A percentile compares a stretch with the other conserved stretches of the same genome.
phyloP scores from a whole-genome alignment of 805 yeast species.

The Cyberlindnera amylophila region DNA sequence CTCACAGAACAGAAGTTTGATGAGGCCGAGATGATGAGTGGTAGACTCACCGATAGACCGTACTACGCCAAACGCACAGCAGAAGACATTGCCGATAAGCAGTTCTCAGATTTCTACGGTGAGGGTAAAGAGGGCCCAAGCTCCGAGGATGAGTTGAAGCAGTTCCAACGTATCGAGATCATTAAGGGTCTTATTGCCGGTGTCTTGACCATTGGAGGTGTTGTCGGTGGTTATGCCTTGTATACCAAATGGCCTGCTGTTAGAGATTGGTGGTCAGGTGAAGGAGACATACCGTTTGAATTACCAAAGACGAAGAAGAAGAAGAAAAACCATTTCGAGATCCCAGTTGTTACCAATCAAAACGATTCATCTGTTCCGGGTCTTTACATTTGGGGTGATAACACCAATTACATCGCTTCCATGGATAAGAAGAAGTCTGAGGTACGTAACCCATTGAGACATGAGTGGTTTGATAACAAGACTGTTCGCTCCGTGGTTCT shows the following conservation, averaged over 20 bases:
- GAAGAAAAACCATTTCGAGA: conserved; percentile 23
- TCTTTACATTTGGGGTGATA: conserved; percentile 62
- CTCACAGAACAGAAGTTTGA: conserved; percentile 30
- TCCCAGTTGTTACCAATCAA: conserved; percentile 32
- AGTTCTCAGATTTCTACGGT: conserved; percentile 4
- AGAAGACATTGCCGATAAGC: background rate
- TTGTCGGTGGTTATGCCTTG: conserved; percentile 14
- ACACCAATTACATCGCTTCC: conserved; percentile 35
- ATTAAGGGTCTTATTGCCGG: conserved; percentile 19
- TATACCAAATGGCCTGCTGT: conserved; percentile 28
- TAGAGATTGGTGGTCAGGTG: conserved; percentile 30
- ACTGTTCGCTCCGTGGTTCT: conserved; percentile 54
- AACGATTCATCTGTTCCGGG: conserved; percentile 48
- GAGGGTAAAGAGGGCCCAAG: conserved; percentile 13
- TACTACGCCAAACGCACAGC: conserved; percentile 28
- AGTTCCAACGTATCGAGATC: conserved; percentile 18
- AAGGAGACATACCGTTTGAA: conserved; percentile 22
- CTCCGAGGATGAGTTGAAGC: conserved; percentile 18
- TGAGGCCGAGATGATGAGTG: conserved; percentile 32
- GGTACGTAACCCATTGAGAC: conserved; percentile 53
- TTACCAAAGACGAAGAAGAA: conserved; percentile 20
- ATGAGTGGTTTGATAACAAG: conserved; percentile 60
- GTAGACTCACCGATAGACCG: conserved; percentile 23
- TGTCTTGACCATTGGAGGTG: conserved; percentile 15
- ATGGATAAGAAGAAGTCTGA: conserved; percentile 27